Base-by-base conservation (phyloP, 345 rosid species). In the rapeseed (Brassica napus) region DNA sequence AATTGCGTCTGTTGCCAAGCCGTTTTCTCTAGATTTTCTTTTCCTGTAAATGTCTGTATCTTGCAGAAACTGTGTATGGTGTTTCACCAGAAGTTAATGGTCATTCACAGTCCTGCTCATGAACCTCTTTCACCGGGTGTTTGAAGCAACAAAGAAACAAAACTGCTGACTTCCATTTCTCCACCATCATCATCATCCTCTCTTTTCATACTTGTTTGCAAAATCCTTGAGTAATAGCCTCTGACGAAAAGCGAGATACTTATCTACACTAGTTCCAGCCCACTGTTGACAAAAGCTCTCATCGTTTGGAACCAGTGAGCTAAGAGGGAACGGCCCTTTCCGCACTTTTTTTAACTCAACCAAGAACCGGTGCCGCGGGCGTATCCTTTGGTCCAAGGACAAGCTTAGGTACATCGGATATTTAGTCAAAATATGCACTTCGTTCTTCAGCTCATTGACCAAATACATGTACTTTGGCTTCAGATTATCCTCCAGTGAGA, bases 351-450 rank as follows among this genome's bases (percentile, higher is more conserved):
- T 91, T 69, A 94, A 84, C 81, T 92, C 68, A 81, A 94, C 93
- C 86, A 92, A 85, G 91, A 91, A 94, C 59, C 83, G 90, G 49
- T 94, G 98, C 11, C 97, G 97, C 4, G 99, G 99, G 9, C 96
- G 91, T 83, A 95, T 95, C 87, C 99, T 90, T 83, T 93, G 96
- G 65, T 91, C 94, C 82, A 95, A 68, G 31, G 99, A 95, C 84
- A 95, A 84, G 89, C 98, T 95, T 75, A 93, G 83, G 83, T 93
- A 95, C 85, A 68, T 89, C 1, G 99, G 98, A 77, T 92, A 93
- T 81, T 91, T 91, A 28, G 97, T 89, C 89, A 95, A 81, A 44
- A 94, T 89, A 31, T 83, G 86, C 78, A 88, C 96, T 83, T 91
- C 93, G 42, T 93, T 93, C 10, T 62, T 86, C n/a, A 94, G 97